Percentiles rank a stretch among this genome's conserved stretches.
phyloP scores from a whole-genome alignment of 345 rosid genomes.

The Mallotus nudiflorus region DNA sequence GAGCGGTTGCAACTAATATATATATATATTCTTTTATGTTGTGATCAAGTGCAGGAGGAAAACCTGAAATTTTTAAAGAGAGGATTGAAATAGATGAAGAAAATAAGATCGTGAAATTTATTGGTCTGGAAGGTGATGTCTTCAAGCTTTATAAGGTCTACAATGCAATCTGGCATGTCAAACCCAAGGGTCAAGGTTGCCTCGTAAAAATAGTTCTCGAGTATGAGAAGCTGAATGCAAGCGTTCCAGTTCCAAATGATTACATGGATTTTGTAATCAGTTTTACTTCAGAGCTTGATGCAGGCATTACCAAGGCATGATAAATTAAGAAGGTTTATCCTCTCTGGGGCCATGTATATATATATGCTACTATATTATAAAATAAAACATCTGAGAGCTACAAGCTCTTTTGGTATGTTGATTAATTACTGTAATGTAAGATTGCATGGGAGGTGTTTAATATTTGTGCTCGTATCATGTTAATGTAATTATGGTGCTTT shows the following conservation, averaged over 20 bases:
- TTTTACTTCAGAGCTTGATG: slow-evolving; percentile 1
- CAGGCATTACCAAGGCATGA: not conserved
- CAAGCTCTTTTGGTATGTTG: too few relatives aligned
- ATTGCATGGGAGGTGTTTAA: too few relatives aligned
- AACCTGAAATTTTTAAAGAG: slow-evolving; percentile 8
- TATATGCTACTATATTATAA: too few relatives aligned
- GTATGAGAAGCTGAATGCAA: slow-evolving; percentile 12
- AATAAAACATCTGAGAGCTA: too few relatives aligned
- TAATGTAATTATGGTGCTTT: too few relatives aligned
- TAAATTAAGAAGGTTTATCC: too few relatives aligned
- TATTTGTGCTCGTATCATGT: too few relatives aligned
- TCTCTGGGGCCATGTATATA: too few relatives aligned
- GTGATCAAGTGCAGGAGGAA: not conserved
- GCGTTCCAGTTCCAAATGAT: not conserved
- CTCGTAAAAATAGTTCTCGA: not conserved
- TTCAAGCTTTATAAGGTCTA: slow-evolving; percentile 10
- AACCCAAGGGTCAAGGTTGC: not conserved
- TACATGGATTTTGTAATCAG: slow-evolving; percentile 13
- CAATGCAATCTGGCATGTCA: not conserved
- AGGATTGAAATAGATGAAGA: not conserved
- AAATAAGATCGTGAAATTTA: slow-evolving; percentile 6
- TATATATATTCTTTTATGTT: too few relatives aligned
- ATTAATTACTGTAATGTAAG: too few relatives aligned
- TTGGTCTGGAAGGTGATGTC: slow-evolving; percentile 10
- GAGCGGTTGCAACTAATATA: too few relatives aligned